A percentile compares a stretch with the other conserved stretches of the same genome.
Conservation (phyloP, 2,329 filamentous ascomycete genomes). For the Dactylonectria estremocensis region DNA sequence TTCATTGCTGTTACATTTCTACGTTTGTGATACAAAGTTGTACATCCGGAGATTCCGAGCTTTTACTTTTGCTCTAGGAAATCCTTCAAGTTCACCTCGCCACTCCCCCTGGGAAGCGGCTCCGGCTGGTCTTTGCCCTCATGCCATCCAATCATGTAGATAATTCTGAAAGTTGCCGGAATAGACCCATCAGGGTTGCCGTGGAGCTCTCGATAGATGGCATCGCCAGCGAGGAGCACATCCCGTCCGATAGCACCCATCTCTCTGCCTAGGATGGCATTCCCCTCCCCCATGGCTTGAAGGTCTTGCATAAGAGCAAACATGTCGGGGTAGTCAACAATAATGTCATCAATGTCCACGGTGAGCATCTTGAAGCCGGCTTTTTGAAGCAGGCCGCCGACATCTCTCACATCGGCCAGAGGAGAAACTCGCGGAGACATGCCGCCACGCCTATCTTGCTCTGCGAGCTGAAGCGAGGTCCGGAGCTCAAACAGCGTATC, state of each 20-base stretch:
- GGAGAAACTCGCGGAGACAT: constrained; percentile 93
- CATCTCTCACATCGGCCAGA: constrained; percentile 90
- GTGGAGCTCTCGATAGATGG: constrained; percentile 90
- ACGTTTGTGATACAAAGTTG: constrained; percentile 26
- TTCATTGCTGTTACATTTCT: constrained; percentile 3
- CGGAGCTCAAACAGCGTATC: constrained; percentile 95
- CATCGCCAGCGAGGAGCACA: constrained; percentile 88
- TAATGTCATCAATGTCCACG: constrained; percentile 96
- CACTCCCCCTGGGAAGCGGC: constrained; percentile 87
- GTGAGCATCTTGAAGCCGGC: constrained; percentile 97
- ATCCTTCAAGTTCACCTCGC: constrained; percentile 90
- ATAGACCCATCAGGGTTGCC: constrained; percentile 83
- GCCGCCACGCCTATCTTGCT: constrained; percentile 91
- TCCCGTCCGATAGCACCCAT: constrained; percentile 84
- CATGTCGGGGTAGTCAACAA: constrained; percentile 92
- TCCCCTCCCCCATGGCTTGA: constrained; percentile 96
- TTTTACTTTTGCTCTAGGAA: constrained; percentile 68
- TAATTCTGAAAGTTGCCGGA: constrained; percentile 93
- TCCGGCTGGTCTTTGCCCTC: constrained; percentile 84
- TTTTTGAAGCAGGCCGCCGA: constrained; percentile 87
- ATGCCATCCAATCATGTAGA: constrained; percentile 99
- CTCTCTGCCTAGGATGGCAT: constrained; percentile 89
- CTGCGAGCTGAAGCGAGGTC: constrained; percentile 92
- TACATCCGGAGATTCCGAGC: constrained; percentile 20
- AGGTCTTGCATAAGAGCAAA: constrained; percentile 95